Base-by-base conservation (phyloP, 108 stramenopile genomes). In the Cyclotella baltica region DNA sequence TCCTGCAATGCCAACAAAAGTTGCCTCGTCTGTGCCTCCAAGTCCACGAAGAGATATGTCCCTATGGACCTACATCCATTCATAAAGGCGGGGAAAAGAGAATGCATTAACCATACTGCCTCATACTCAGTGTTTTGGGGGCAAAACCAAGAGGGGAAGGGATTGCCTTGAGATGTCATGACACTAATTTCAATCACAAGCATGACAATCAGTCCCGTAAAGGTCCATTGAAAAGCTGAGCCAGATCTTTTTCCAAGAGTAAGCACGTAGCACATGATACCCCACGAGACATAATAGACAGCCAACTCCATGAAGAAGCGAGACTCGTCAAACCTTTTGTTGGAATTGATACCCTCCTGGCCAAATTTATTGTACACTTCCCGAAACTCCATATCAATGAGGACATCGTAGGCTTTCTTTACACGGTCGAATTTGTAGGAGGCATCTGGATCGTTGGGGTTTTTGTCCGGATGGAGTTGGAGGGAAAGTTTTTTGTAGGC, bases 341-440 rank as follows among this genome's bases (percentile, higher is more conserved):
- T 97, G 63, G 83, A 63, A 46, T 89, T 79, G 62, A 97, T 80
- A 9, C 95, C 97, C 37, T 97, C 97, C 63, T 87, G 86, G 43
- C 98, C 98, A 76, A 98, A 98, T 78, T 98, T 98, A 83, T 99
- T 96, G 88, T 99, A 99, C 23, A 98, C 96, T 70, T 97, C 97
- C 61, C 97, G 85, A 48, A 90, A 77, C 83, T 97, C 96, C 78
- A 96, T 75, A 78, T 99, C 97, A 94, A 98, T 98, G 30, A 99
- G 85, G 27, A 97, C 89, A 79, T 98, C 96, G 75, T 98, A 96
- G 19, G 93, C 93, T 72, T 94, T 87, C 76, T 97, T 97, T 52
- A 97, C 87, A 35, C 77, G 75, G 67, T 95, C 90, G 74, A 99
- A 99, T 62, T 96, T 79, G 57, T 96, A 94, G 18, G 95, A 87